Percentiles rank a stretch among this genome's conserved stretches.
Evolutionary conservation across 805 yeast species (phyloP).

Genomic region (Scheffersomyces amazonensis): DNA sequence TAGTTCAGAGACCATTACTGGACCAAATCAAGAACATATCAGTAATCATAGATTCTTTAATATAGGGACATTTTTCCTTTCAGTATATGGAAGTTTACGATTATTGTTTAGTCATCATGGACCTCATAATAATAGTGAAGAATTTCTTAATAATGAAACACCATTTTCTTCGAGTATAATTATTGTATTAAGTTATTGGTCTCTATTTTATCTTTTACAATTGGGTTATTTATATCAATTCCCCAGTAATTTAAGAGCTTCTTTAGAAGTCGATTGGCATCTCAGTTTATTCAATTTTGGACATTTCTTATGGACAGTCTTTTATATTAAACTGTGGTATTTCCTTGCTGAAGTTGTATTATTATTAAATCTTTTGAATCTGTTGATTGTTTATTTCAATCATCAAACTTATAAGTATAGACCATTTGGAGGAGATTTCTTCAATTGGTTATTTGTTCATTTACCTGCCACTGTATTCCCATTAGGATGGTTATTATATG

Average conservation of each 20-base stretch:
- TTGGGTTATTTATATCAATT: slow-evolving; percentile 9
- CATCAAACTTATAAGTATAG: slow-evolving; percentile 59
- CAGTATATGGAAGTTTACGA: slow-evolving; percentile 54
- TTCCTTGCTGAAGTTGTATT: slow-evolving; percentile 57
- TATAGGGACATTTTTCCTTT: slow-evolving; percentile 51
- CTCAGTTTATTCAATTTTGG: slow-evolving; percentile 60
- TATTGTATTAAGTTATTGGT: slow-evolving; percentile 57
- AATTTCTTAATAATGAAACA: slow-evolving; percentile 52
- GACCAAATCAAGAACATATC: not conserved
- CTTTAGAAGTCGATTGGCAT: slow-evolving; percentile 53
- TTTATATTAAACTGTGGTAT: slow-evolving; percentile 60
- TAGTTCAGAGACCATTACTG: not conserved
- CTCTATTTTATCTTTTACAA: slow-evolving; percentile 51
- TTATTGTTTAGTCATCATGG: slow-evolving; percentile 36
- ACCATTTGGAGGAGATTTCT: slow-evolving; percentile 28
- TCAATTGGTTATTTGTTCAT: slow-evolving; percentile 58
- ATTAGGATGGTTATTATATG: slow-evolving; percentile 69
- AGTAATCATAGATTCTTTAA: slow-evolving; percentile 42
- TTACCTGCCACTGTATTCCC: slow-evolving; percentile 69
- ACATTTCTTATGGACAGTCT: slow-evolving; percentile 60
- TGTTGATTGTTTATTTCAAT: slow-evolving; percentile 51
- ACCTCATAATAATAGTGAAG: slow-evolving; percentile 2
- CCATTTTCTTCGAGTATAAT: slow-evolving; percentile 65
- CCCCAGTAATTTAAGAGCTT: slow-evolving; percentile 19
- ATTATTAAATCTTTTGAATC: slow-evolving; percentile 57